Conservation (phyloP, 352 stramenopile genomes). For the Elongisporangium anandrum region DNA sequence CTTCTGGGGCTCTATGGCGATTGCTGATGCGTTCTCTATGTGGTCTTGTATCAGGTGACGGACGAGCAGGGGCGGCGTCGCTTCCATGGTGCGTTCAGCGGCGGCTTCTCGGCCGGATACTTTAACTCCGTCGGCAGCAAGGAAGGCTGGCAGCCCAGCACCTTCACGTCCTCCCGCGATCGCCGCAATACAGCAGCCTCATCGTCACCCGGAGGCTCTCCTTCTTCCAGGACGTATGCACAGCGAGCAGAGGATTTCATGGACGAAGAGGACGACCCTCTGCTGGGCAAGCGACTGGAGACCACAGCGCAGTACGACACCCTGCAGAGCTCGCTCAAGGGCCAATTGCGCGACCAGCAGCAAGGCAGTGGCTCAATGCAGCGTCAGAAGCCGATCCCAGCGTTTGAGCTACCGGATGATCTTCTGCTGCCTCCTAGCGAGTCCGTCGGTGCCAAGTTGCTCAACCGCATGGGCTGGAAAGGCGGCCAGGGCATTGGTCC, state of each 20-base stretch:
- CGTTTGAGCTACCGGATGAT: conserved; percentile 62
- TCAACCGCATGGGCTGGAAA: conserved; percentile 90
- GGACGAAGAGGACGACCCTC: conserved; percentile 91
- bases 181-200: conserved; percentile 11
- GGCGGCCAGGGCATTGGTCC: conserved; percentile 86
- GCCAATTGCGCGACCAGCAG: conserved; percentile 21
- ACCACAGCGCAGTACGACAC: conserved; percentile 64
- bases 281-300: conserved; percentile 78
- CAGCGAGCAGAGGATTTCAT: conserved; percentile 92
- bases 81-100: conserved; percentile 94
- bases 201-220: conserved; percentile 8
- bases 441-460: conserved; percentile 78
- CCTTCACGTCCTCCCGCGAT: conserved; percentile 78
- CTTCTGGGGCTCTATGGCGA: background rate
- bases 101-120: conserved; percentile 92
- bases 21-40: conserved; percentile 1
- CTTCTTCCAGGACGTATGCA: conserved; percentile 13
- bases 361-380: background rate
- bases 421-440: conserved; percentile 66
- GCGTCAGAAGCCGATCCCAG: conserved; percentile 16
- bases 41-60: conserved; percentile 40
- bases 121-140: conserved; percentile 91
- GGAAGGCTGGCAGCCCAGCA: conserved; percentile 84
- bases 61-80: conserved; percentile 68
- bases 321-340: conserved; percentile 29